Base-by-base conservation (phyloP, 768 basidiomycete genomes). In the Gautieria morchelliformis region DNA sequence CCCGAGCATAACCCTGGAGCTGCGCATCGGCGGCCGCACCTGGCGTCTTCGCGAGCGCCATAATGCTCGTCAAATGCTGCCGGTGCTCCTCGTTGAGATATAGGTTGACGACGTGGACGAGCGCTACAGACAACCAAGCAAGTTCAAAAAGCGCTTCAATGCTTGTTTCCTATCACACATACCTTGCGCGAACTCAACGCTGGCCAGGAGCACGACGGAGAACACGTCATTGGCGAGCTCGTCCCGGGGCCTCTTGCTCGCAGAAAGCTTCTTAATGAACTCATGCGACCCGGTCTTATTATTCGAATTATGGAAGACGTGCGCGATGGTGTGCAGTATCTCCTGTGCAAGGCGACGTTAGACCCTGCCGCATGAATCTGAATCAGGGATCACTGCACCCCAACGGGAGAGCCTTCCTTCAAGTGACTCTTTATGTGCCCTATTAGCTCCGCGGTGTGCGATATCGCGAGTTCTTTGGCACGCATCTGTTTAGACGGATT, bases 111-210 rank as follows among this genome's bases (percentile, higher is more conserved):
- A 81, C 71, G 59, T 91, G 85, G 10, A 84, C 80, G 55, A 85
- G 64, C 1, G 80, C 87, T 87, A 52, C 46, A 40, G 57, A 33
- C 14, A 20, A 44, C 7, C 22, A n/a, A 14, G 35, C 12, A 30
- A 30, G 59, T 35, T 57, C 52, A 60, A 53, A 22, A 46, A 10
- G 35, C 35, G n/a, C 19, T 44, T 44, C 17, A 20, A 12, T 19
- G 11, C 17, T n/a, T n/a, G 11, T 22, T 17, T n/a, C n/a, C n/a
- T n/a, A 33, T 22, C 9, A 52, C 6, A 67, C 75, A 40, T 62
- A 83, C 87, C 80, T 54, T 91, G 75, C 9, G 83, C 80, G 40
- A 91, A 67, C 68, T 90, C 87, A 11, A 83, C 83, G 6, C 81
- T 79, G 11, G 79, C 71, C 33, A 79, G 78, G 56, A 90, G 79